Evolutionary conservation across 73 alveolate species (phyloP), one percentile per base, ranked within the genome.

Genomic region (Paramecium biaurelia): DNA sequence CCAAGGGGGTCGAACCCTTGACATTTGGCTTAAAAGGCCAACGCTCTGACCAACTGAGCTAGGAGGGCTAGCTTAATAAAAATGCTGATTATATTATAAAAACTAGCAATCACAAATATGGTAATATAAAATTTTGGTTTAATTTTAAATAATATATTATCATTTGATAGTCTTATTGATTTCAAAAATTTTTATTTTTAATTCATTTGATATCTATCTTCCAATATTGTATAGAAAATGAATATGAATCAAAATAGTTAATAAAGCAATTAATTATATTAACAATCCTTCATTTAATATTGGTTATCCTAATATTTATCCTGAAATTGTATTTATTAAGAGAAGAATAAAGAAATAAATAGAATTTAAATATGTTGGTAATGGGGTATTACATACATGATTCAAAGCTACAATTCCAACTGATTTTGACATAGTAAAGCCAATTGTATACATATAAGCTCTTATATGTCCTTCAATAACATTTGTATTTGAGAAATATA

Each of bases 21-120:
- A 79, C 35, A 79, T 79, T 43, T 15, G 34, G 90, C 56, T 79
- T 79, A 79, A 79, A 79, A 79, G 90, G 74, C 90, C 56, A 23
- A 79, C 76, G 76, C 76, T 79, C 56, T 79, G 10, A 79, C 90
- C 90, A 79, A 45, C 76, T 79, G 49, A 79, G 90, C 90, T 79
- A 43, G 90, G 76, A 43, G 35, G 76, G 76, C 90, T 12, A 20
- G 38, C 21, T 26, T 63, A 7, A 5, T 53, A n/a, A 20, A 53
- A 18, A n/a, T n/a, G n/a, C n/a, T n/a, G n/a, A n/a, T n/a, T n/a
- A n/a, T n/a, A n/a, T n/a, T n/a, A n/a, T n/a, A n/a, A n/a, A n/a
- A n/a, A n/a, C n/a, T n/a, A n/a, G n/a, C n/a, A n/a, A n/a, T n/a
- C n/a, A n/a, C n/a, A n/a, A n/a, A n/a, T n/a, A n/a, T n/a, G n/a